phyloP scores from a whole-genome alignment of 2,329 filamentous ascomycete genomes.

The Phialophora expanda region DNA sequence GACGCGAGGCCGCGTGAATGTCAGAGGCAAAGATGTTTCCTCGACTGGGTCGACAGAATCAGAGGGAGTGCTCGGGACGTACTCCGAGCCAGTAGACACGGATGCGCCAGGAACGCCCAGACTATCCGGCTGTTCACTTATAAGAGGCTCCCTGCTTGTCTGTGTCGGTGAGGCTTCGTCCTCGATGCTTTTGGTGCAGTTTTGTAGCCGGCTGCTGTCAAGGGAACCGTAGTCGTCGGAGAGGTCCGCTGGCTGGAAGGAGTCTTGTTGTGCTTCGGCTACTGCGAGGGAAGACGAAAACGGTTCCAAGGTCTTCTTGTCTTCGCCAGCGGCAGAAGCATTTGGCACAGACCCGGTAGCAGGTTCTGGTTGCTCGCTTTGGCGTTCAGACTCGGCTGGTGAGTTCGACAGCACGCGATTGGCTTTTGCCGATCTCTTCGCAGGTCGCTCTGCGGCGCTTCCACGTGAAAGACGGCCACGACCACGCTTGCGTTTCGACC shows the following conservation, averaged over 20 bases:
- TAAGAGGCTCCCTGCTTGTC: background rate
- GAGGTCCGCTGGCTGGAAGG: conserved; percentile 3
- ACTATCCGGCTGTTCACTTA: background rate
- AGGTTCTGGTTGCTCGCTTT: background rate
- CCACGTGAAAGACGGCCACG: background rate
- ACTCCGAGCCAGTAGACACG: background rate
- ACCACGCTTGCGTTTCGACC: conserved; percentile 6
- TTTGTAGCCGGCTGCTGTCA: conserved; percentile 28
- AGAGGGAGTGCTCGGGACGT: background rate
- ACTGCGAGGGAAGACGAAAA: conserved; percentile 31
- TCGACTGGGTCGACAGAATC: background rate
- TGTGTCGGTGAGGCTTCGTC: background rate
- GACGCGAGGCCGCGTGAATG: background rate
- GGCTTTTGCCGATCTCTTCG: background rate
- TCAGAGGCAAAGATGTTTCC: background rate
- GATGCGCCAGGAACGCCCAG: background rate
- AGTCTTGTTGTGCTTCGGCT: conserved; percentile 31
- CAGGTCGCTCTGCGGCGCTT: background rate
- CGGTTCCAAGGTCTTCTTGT: background rate
- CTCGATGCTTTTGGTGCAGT: conserved; percentile 7
- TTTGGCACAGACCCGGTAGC: background rate
- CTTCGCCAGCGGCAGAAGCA: background rate
- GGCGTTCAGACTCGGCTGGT: conserved; percentile 20
- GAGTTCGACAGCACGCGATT: conserved; percentile 24
- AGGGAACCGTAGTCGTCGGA: conserved; percentile 34